Evolutionary conservation across 2,329 filamentous ascomycete species (phyloP).

Genomic region (Arthrobotrys sphaeroides): DNA sequence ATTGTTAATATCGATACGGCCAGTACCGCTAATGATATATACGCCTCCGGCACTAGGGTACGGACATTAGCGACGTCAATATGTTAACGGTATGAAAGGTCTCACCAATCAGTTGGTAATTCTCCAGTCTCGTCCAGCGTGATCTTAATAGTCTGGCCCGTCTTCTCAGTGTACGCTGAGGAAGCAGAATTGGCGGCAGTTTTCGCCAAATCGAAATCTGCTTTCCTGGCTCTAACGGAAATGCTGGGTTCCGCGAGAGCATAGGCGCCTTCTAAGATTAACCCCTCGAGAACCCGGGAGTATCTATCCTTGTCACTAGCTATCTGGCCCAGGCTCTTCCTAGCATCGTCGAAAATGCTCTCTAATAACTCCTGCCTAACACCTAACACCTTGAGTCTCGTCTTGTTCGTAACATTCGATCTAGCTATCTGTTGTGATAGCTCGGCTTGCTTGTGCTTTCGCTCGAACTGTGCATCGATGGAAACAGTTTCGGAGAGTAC

Average conservation of each 20-base stretch:
- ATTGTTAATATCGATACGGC: conserved; percentile 99
- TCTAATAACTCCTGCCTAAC: conserved; percentile 92
- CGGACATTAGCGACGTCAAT: conserved; percentile 19
- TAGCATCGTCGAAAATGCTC: conserved; percentile 82
- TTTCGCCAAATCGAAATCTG: conserved; percentile 75
- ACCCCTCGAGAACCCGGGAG: conserved; percentile 76
- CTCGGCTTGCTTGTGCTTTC: conserved; percentile 98
- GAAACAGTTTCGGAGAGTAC: conserved; percentile 92
- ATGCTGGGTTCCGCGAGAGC: conserved; percentile 83
- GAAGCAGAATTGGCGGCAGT: conserved; percentile 80
- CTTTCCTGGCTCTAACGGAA: conserved; percentile 77
- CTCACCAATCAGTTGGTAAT: conserved; percentile 84
- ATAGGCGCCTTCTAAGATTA: conserved; percentile 91
- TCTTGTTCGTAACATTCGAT: conserved; percentile 96
- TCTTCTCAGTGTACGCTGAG: conserved; percentile 83
- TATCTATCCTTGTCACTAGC: conserved; percentile 79
- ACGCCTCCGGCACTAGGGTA: conserved; percentile 79
- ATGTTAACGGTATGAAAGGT: conserved; percentile 56
- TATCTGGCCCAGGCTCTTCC: conserved; percentile 74
- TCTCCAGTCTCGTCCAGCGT: conserved; percentile 81
- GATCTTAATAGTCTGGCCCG: conserved; percentile 74
- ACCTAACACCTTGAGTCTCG: conserved; percentile 84
- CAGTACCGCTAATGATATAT: conserved; percentile 78
- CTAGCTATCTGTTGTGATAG: conserved; percentile 99
- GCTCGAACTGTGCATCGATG: conserved; percentile 93